A percentile compares a stretch with the other conserved stretches of the same genome.
phyloP scores from a whole-genome alignment of 2,329 filamentous ascomycete genomes.

The Aspergillus ustus region DNA sequence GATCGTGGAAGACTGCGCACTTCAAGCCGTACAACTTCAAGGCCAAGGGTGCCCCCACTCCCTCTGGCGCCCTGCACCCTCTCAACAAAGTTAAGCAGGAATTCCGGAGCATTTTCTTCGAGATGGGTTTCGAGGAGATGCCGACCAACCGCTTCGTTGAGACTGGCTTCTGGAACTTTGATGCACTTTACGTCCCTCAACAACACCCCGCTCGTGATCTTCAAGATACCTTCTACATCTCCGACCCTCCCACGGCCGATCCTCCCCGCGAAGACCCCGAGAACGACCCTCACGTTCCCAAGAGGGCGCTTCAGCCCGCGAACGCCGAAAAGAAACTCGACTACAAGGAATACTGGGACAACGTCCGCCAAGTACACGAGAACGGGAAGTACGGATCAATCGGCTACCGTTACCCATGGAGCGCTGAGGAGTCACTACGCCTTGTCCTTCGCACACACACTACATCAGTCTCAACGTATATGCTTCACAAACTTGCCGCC shows the following conservation, averaged over 20 bases:
- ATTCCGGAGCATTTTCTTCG: conserved; percentile 98
- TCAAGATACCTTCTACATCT: conserved; percentile 98
- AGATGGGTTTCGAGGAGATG: conserved; percentile 99
- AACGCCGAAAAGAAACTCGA: conserved; percentile 58
- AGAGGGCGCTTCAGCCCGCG: conserved; percentile 46
- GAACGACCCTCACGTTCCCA: conserved; percentile 42
- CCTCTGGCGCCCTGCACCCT: conserved; percentile 56
- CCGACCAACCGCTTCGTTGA: conserved; percentile 91
- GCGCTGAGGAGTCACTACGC: conserved; percentile 79
- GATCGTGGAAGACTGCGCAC: conserved; percentile 87
- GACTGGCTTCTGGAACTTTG: conserved; percentile 99
- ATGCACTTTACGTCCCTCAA: conserved; percentile 93
- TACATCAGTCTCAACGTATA: conserved; percentile 86
- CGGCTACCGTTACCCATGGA: conserved; percentile 95
- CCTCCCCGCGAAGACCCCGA: conserved; percentile 62
- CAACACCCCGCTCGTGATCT: conserved; percentile 97
- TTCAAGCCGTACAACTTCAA: conserved; percentile 89
- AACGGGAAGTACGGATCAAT: conserved; percentile 91
- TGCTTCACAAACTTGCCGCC: conserved; percentile 86
- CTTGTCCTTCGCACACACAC: conserved; percentile 96
- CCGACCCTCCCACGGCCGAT: conserved; percentile 80
- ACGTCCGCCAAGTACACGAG: conserved; percentile 85
- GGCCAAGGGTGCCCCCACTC: conserved; percentile 60
- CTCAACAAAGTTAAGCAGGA: conserved; percentile 94
- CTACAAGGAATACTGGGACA: conserved; percentile 86